Evolutionary conservation across 148 eudicot species (phyloP), one percentile per base, ranked within the genome.

Genomic region (Pharnaceum exiguum): DNA sequence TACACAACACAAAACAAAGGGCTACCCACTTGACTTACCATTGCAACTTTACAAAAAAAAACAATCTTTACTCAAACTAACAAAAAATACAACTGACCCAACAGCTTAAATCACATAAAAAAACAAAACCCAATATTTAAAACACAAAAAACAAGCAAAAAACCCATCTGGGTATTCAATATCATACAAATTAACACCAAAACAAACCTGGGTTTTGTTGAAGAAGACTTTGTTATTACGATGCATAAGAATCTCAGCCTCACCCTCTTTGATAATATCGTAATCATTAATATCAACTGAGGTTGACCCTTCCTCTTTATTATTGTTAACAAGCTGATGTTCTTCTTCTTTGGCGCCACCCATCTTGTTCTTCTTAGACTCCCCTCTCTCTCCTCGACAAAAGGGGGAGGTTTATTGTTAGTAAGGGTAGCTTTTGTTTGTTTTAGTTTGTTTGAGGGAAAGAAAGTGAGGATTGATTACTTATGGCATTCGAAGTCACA

Each of bases 171-270:
- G n/a, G n/a, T n/a, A n/a, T n/a, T n/a, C n/a, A 28, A 30, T 30
- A 56, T 72, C 83, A 81, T 79, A 13, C 6, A 32, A 33, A 1
- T 17, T 1, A 7, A 19, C 29, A 59, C 9, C 10, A 30, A 43
- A 23, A 25, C 30, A 46, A 59, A 93, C 99, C 99, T 93, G 99
- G 61, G 99, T 58, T 68, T 83, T 88, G 60, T 94, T 94, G 74
- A 71, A 94, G 45, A 94, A 94, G 66, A 94, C 99, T 84, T 84
- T 75, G 51, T 89, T 89, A 23, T 86, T 75, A 11, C 73, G 73
- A 66, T 79, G 96, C 95, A 89, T 84, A 52, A 94, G 76, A 82
- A 94, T 89, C 82, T 94, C 99, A 52, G 99, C 95, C 51, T 94
- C 99, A 3, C 99, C 99, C 73, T 94, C 96, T 73, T 83, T 94